Base-by-base conservation (phyloP, 2,329 filamentous ascomycete species). In the Penicillium nordicum region DNA sequence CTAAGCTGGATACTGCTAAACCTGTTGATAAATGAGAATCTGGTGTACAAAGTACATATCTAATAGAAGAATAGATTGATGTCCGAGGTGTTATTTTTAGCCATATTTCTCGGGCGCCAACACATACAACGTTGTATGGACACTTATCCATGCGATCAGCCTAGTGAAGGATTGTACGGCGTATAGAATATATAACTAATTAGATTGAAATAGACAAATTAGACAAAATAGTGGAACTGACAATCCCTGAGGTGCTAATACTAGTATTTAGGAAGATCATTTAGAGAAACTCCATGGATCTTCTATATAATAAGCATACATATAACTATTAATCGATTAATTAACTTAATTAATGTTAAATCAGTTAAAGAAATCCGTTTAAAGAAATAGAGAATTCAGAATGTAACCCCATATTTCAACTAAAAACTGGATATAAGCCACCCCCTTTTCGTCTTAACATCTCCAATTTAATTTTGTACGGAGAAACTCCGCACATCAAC, bases 1-100 rank as follows among this genome's bases (percentile, higher is more conserved):
- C 46, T 7, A 43, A 47, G 11, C 46, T 66, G 12, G 61, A 67
- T 54, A 53, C 57, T 29, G 14, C 5, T 14, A 62, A 53, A 23
- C 42, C 53, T 23, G 40, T 36, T n/a, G 38, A 32, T 29, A n/a
- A 30, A 12, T 55, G 30, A 55, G 2, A 1, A 21, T 21, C 7
- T 21, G 44, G 6, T 36, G 27, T 45, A 8, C 3, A 30, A 30
- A 12, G 10, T 11, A 12, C 10, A 30, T 30, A 11, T 30, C 29
- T 10, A 21, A 59, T 37, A 30, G 6, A 23, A 25, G 42, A 18
- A 37, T 11, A 18, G 36, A 32, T 5, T 25, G 14, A 27, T 25
- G 34, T 8, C 34, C 16, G n/a, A 49, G 32, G 23, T 2, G 1
- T 5, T 29, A 29, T 29, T 9, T 11, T 25, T 34, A 16, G 44